phyloP scores from a whole-genome alignment of 306 rosid genomes.

The Sophora flavescens region DNA sequence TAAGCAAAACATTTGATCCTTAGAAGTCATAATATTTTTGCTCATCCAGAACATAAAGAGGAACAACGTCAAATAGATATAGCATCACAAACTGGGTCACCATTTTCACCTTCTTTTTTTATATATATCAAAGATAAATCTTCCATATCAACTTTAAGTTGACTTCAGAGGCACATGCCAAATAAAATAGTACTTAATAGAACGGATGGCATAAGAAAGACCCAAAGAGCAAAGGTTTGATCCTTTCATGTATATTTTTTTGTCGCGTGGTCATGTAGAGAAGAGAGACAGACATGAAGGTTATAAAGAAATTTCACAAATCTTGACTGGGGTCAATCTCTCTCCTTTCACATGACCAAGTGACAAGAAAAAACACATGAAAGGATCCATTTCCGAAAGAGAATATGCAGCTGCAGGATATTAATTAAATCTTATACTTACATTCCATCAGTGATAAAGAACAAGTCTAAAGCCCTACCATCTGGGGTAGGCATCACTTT shows the following conservation, averaged over 20 bases:
- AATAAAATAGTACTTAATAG: slow-evolving; percentile 3
- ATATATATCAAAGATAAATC: neutral
- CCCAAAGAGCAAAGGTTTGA: neutral
- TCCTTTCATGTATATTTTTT: neutral
- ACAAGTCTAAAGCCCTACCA: slow-evolving; percentile 80
- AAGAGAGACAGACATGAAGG: neutral
- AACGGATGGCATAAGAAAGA: slow-evolving; percentile 1
- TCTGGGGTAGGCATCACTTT: slow-evolving; percentile 95
- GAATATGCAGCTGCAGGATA: slow-evolving; percentile 20
- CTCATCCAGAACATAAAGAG: slow-evolving; percentile 13
- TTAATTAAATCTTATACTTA: slow-evolving; percentile 52
- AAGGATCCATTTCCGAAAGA: neutral
- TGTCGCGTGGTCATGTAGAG: neutral
- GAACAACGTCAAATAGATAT: neutral
- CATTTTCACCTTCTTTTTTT: neutral
- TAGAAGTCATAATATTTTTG: neutral
- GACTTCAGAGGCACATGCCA: neutral
- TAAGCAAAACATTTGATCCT: neutral
- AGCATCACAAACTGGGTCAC: neutral
- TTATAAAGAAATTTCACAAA: neutral
- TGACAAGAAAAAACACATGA: neutral
- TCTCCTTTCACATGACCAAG: neutral
- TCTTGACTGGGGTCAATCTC: neutral
- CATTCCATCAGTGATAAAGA: slow-evolving; percentile 86
- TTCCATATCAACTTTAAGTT: neutral